Conservation (phyloP, 345 rosid species). For the Heritiera fomes region DNA sequence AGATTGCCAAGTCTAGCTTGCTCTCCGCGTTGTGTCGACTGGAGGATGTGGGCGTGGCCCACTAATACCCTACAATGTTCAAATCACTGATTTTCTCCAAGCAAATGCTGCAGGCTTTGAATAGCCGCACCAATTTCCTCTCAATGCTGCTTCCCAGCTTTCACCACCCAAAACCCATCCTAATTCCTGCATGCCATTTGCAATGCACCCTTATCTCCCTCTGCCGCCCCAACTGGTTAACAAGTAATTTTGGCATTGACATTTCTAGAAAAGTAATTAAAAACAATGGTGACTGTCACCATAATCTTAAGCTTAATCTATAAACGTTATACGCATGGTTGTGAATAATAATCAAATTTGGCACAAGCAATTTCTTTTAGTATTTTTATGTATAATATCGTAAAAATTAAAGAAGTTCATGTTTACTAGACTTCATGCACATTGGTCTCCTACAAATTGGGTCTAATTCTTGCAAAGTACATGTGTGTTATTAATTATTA, state of each 20-base stretch:
- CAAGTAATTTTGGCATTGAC: not conserved
- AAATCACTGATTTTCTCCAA: conserved; percentile 8
- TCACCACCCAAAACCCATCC: conserved; percentile 6
- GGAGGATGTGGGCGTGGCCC: conserved; percentile 18
- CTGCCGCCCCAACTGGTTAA: not conserved
- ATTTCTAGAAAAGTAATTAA: not conserved
- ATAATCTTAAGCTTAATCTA: not conserved
- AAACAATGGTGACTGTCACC: not conserved
- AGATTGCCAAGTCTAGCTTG: conserved; percentile 14
- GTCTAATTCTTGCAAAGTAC: not conserved
- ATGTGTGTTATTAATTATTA: not conserved
- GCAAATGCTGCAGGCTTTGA: conserved; percentile 27
- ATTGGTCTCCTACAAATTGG: not conserved
- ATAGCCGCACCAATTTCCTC: conserved; percentile 29
- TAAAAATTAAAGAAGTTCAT: not conserved
- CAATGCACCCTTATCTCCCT: not conserved
- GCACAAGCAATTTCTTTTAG: not conserved
- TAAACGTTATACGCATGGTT: not conserved
- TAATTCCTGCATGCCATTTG: not conserved
- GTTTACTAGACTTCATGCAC: conserved; percentile 2
- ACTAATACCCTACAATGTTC: not conserved
- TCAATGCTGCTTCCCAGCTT: conserved; percentile 13
- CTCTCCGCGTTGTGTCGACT: conserved; percentile 18
- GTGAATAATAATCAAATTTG: not conserved
- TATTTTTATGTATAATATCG: not conserved